Evolutionary conservation across 2,329 filamentous ascomycete genomes (phyloP), one percentile per base, ranked within the genome.

Genomic region (Botrytis pseudocinerea): DNA sequence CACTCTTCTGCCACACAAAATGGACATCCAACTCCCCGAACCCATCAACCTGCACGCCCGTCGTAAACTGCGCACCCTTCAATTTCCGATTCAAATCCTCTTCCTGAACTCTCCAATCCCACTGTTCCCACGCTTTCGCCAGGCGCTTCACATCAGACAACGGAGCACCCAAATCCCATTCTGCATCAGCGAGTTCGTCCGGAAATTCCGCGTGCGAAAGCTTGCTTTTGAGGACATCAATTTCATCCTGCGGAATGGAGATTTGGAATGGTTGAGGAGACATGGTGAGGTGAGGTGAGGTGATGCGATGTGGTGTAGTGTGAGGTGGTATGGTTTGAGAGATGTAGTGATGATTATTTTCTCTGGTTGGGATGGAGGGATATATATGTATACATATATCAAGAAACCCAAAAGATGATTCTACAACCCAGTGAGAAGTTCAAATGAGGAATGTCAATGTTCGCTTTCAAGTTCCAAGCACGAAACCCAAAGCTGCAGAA

Each of bases 61-160:
- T 87, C 1, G 82, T 85, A 80, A 85, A 92, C 68, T 93, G 89
- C 0, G 89, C 87, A 16, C 18, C 42, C 42, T 65, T 28, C 6
- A 65, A 44, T 44, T 85, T 74, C 57, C 84, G 75, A 78, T 93
- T 93, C 18, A 93, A 79, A 64, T 84, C 83, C 7, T 83, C 81
- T 80, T 93, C 90, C 32, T 86, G 85, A 51, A 83, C 82, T 46
- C 88, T 85, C 90, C 90, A 93, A 79, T 92, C 86, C 78, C 86
- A 89, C 7, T 86, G 82, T 54, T 84, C 82, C 90, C 90, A 93
- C 76, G 87, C 83, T 8, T 83, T 80, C 2, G 85, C 83, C 35
- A 93, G 83, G 16, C 89, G 84, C 77, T 89, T 88, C 73, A 92
- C 81, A 72, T 91, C 89, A 2, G 82, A 81, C 0, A 91, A 80